phyloP scores from a whole-genome alignment of 345 rosid genomes.

The Gynandropsis gynandra region DNA sequence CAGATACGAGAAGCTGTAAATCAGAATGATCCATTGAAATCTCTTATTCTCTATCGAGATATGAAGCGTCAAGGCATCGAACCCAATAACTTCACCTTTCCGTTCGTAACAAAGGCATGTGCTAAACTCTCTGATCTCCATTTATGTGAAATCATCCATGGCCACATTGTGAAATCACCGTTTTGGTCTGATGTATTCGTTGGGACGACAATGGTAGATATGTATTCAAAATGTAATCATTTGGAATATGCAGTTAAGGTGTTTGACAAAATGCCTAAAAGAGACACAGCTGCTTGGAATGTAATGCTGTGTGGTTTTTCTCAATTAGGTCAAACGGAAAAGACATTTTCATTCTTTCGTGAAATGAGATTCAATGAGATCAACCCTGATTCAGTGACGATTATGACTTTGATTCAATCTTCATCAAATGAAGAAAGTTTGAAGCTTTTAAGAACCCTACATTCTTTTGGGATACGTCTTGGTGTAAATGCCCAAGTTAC shows the following conservation, averaged over 20 bases:
- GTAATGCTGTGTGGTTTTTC: conserved; percentile 49
- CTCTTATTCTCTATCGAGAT: conserved; percentile 39
- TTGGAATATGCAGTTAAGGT: conserved; percentile 30
- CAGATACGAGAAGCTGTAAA: conserved; percentile 40
- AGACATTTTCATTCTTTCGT: conserved; percentile 25
- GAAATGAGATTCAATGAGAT: conserved; percentile 41
- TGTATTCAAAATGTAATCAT: conserved; percentile 37
- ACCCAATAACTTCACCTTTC: conserved; percentile 53
- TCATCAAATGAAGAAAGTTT: conserved; percentile 13
- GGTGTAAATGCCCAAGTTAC: conserved; percentile 45
- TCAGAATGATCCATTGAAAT: conserved; percentile 27
- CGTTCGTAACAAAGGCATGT: conserved; percentile 56
- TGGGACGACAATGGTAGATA: conserved; percentile 41
- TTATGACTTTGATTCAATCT: conserved; percentile 39
- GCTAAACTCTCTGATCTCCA: conserved; percentile 32
- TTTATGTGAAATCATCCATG: conserved; percentile 32
- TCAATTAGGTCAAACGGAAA: conserved; percentile 28
- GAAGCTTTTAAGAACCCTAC: conserved; percentile 35
- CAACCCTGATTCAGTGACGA: conserved; percentile 47
- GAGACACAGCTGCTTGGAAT: conserved; percentile 58
- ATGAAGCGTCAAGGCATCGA: conserved; percentile 37
- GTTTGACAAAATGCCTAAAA: conserved; percentile 48
- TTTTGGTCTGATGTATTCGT: conserved; percentile 38
- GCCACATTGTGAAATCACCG: conserved; percentile 41
- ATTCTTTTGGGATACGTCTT: conserved; percentile 41